These are phyloP conservation scores for Apiotrichum laibachii DNA, from an alignment of 1,284 basidiomycete species.

Conservation along the genomic window DNA sequence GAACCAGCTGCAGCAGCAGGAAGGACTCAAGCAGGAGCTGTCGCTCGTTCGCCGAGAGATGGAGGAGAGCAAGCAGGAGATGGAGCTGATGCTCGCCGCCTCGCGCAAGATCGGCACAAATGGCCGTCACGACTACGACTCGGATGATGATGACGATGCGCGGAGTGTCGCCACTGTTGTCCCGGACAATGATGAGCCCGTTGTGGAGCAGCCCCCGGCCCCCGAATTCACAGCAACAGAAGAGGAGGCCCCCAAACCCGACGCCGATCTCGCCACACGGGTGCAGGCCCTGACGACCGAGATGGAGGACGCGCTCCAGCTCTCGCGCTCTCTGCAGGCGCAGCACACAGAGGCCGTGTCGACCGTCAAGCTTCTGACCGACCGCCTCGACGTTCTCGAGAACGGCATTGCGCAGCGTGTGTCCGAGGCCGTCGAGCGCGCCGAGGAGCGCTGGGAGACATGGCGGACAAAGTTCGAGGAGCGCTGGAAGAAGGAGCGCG, in stretches of 20 bases:
- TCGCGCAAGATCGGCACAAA: slow-evolving; percentile 33
- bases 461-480: slow-evolving; percentile 63
- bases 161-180: slow-evolving; percentile 45
- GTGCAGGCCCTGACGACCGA: slow-evolving; percentile 69
- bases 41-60: slow-evolving; percentile 67
- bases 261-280: slow-evolving; percentile 67
- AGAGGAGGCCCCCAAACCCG: slow-evolving; percentile 19
- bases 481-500: slow-evolving; percentile 71
- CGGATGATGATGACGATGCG: slow-evolving; percentile 52
- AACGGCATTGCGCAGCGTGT: slow-evolving; percentile 53
- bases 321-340: slow-evolving; percentile 69
- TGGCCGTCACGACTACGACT: slow-evolving; percentile 56
- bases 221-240: neutral
- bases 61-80: slow-evolving; percentile 56
- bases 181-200: slow-evolving; percentile 40
- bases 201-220: neutral
- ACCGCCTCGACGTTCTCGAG: slow-evolving; percentile 55
- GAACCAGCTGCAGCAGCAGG: slow-evolving; percentile 74
- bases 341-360: slow-evolving; percentile 76
- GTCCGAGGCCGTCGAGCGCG: slow-evolving; percentile 55
- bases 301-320: slow-evolving; percentile 71
- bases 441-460: slow-evolving; percentile 69
- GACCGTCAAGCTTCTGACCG: slow-evolving; percentile 73
- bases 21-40: slow-evolving; percentile 78
- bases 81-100: slow-evolving; percentile 38